Evolutionary conservation across 2,329 filamentous ascomycete species (phyloP).

Genomic region (Pyricularia sp.): DNA sequence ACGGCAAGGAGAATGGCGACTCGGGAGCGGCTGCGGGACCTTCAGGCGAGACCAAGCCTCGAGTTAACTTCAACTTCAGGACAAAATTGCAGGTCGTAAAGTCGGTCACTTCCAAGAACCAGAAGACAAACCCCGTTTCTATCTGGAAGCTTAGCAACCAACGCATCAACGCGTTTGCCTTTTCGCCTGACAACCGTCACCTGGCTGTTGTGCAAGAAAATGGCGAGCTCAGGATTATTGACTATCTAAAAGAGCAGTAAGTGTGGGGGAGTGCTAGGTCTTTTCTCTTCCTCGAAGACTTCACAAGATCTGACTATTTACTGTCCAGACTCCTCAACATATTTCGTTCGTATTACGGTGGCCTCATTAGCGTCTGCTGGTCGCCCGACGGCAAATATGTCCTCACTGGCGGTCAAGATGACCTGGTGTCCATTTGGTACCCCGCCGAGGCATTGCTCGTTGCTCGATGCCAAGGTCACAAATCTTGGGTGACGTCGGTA

Average conservation of each 20-base stretch:
- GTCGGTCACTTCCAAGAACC: conserved; percentile 85
- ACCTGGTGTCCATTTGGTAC: conserved; percentile 92
- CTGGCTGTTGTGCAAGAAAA: conserved; percentile 87
- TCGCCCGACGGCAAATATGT: conserved; percentile 95
- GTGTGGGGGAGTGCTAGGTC: conserved; percentile 15
- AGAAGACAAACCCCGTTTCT: conserved; percentile 84
- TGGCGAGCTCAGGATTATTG: conserved; percentile 76
- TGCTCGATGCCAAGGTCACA: conserved; percentile 85
- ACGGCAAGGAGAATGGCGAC: conserved; percentile 63
- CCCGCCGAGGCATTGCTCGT: conserved; percentile 72
- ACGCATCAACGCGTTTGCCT: conserved; percentile 78
- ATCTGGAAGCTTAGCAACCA: conserved; percentile 89
- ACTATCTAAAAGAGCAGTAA: conserved; percentile 82
- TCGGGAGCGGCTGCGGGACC: conserved; percentile 16
- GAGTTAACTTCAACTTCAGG: conserved; percentile 18
- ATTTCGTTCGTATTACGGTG: conserved; percentile 87
- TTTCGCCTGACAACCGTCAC: conserved; percentile 79
- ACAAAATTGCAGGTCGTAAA: conserved; percentile 63
- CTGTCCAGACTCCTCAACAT: conserved; percentile 60
- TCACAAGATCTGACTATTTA: background rate
- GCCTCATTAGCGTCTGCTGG: conserved; percentile 88
- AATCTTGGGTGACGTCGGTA: conserved; percentile 88
- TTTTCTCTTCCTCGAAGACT: background rate
- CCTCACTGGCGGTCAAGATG: conserved; percentile 88
- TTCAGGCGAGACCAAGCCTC: conserved; percentile 17